Percentiles rank a stretch among this genome's conserved stretches.
Conservation (phyloP, 2,329 filamentous ascomycete species). For the Scedosporium boydii region DNA sequence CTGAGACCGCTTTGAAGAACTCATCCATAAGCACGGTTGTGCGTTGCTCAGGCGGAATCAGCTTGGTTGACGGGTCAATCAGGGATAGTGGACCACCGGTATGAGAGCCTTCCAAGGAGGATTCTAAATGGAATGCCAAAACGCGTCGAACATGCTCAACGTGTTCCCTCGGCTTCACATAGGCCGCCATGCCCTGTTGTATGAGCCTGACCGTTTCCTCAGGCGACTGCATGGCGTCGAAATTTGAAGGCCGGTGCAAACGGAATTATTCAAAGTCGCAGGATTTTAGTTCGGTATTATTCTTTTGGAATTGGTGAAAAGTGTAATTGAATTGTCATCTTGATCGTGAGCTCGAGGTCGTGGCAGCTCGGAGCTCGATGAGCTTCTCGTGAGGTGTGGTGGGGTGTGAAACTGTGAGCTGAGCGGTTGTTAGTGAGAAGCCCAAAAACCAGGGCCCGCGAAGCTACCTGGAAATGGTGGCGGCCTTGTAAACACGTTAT, state of each 20-base stretch:
- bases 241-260: neutral
- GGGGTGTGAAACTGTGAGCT: no score
- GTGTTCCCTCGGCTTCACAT: slow-evolving; percentile 48
- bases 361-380: no score
- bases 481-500: neutral
- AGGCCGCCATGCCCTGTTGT: slow-evolving; percentile 37
- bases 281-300: no score
- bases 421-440: no score
- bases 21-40: slow-evolving; percentile 40
- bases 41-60: slow-evolving; percentile 13
- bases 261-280: neutral
- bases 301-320: no score
- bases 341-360: no score
- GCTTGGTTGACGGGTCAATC: slow-evolving; percentile 22
- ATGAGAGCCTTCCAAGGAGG: slow-evolving; percentile 32
- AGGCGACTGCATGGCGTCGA: neutral
- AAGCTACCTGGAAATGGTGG: no score
- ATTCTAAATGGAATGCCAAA: slow-evolving; percentile 42
- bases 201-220: slow-evolving; percentile 23
- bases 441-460: no score
- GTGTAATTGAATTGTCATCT: no score
- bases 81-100: slow-evolving; percentile 39
- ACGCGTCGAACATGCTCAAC: slow-evolving; percentile 45
- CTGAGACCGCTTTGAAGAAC: slow-evolving; percentile 44
- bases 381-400: no score